Conservation (phyloP, 1,284 basidiomycete genomes). For the Tetrapyrgos nigripes region DNA sequence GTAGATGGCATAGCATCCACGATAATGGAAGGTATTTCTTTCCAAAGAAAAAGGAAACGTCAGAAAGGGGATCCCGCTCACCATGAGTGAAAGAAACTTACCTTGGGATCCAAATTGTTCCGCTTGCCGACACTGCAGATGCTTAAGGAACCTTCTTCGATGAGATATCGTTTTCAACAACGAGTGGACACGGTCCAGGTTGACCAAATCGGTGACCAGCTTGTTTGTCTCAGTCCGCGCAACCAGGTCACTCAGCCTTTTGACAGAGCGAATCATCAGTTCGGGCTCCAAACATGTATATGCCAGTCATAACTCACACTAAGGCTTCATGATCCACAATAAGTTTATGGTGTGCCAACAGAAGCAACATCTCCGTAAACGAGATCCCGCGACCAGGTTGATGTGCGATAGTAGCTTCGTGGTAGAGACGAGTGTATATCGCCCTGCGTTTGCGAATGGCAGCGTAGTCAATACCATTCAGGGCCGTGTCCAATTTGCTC, state of each 20-base stretch:
- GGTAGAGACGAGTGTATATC: slow-evolving; percentile 79
- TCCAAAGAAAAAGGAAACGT: neutral
- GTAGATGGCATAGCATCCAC: slow-evolving; percentile 63
- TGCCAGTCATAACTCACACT: slow-evolving; percentile 58
- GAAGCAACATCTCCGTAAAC: slow-evolving; percentile 89
- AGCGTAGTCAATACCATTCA: slow-evolving; percentile 70
- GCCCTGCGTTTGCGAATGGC: slow-evolving; percentile 71
- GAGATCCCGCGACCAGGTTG: slow-evolving; percentile 83
- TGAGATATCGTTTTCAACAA: slow-evolving; percentile 78
- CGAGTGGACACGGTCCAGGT: slow-evolving; percentile 84
- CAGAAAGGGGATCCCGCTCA: neutral
- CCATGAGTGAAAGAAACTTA: slow-evolving; percentile 22
- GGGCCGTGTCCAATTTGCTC: slow-evolving; percentile 59
- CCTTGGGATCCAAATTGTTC: slow-evolving; percentile 33
- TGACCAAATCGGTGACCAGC: slow-evolving; percentile 82
- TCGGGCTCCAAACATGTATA: slow-evolving; percentile 2
- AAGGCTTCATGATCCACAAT: slow-evolving; percentile 90
- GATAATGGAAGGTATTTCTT: slow-evolving; percentile 73
- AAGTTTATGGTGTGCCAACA: slow-evolving; percentile 92
- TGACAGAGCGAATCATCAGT: slow-evolving; percentile 7
- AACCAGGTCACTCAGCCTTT: slow-evolving; percentile 83
- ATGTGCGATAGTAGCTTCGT: slow-evolving; percentile 83
- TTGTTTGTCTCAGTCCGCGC: slow-evolving; percentile 79
- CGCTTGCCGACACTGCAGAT: slow-evolving; percentile 42
- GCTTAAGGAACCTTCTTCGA: slow-evolving; percentile 70